Evolutionary conservation across 495 filamentous ascomycete genomes (phyloP), one percentile per base, ranked within the genome.

Genomic region (Tuber borchii): DNA sequence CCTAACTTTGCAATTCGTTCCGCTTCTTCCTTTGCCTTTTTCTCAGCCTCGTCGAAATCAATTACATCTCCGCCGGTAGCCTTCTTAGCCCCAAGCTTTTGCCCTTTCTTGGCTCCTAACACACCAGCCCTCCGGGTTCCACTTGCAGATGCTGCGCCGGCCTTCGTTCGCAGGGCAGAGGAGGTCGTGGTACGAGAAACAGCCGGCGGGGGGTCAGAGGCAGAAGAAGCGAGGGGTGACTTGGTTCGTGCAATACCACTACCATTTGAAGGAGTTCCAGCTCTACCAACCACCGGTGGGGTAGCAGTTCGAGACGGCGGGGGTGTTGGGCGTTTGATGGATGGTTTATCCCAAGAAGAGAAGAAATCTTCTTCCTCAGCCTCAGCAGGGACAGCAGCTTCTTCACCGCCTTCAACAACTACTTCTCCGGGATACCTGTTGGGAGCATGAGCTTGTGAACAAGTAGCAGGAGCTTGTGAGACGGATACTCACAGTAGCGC

Each of bases 31-130:
- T 93, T 96, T 45, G 95, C 95, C 85, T 97, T 97, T 81, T 91
- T 92, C 87, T 99, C 95, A 0, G 94, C 95, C 83, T 94, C 95
- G 72, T 99, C 96, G 79, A 99, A 99, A 85, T 99, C 95, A 75
- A 99, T 91, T 5, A 86, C 85, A 75, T 94, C 93, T 46, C 87
- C 89, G 31, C 85, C 85, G 8, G 86, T 86, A 69, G 95, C 87
- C 86, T 97, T 97, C 89, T 97, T 97, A 26, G 91, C 95, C 42
- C 94, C 95, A 39, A 99, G 89, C 85, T 95, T 94, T 43, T 88
- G 85, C 4, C 87, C 88, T 86, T 95, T 98, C 88, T 97, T 99
- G 31, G 92, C 92, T 77, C 93, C 93, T 37, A 98, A 87, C 37
- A 97, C 89, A 82, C 91, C 94, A 40, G 91, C 86, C 85, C 96